Evolutionary conservation across 2,329 filamentous ascomycete species (phyloP).

Genomic region (Pyrenochaeta sp.): DNA sequence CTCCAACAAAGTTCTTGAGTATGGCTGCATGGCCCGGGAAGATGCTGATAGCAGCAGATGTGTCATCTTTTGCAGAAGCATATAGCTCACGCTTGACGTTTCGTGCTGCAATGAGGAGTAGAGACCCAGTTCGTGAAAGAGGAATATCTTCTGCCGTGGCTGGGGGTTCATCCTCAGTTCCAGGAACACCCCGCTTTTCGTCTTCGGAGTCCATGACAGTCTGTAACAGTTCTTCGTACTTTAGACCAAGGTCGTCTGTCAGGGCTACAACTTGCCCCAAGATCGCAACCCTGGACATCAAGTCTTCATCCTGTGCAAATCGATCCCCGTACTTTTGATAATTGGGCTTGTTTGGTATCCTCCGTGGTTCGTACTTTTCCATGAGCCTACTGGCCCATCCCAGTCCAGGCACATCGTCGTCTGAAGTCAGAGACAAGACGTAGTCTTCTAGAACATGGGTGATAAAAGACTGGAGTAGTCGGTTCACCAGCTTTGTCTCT

Average conservation of each 20-base stretch:
- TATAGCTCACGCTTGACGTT: constrained; percentile 60
- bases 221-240: constrained; percentile 56
- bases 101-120: constrained; percentile 63
- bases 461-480: constrained; percentile 77
- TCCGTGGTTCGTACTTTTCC: constrained; percentile 72
- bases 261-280: constrained; percentile 77
- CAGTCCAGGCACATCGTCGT: constrained; percentile 57
- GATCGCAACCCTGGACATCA: constrained; percentile 69
- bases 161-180: constrained; percentile 64
- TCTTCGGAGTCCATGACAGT: constrained; percentile 51
- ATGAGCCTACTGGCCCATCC: constrained; percentile 65
- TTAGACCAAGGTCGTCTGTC: constrained; percentile 63
- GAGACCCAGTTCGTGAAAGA: constrained; percentile 62
- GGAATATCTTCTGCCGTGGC: constrained; percentile 61
- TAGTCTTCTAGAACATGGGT: constrained; percentile 79
- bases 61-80: constrained; percentile 44
- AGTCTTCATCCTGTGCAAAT: constrained; percentile 68
- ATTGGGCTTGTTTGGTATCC: constrained; percentile 62
- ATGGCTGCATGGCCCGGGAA: constrained; percentile 63
- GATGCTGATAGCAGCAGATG: constrained; percentile 52
- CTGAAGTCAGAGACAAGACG: constrained; percentile 60
- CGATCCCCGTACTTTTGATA: constrained; percentile 68
- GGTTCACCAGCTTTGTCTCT: constrained; percentile 68
- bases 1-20: constrained; percentile 60
- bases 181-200: constrained; percentile 51